Percentiles rank a stretch among this genome's conserved stretches.
Conservation (phyloP, 495 filamentous ascomycete genomes). For the Apiosordaria backusii region DNA sequence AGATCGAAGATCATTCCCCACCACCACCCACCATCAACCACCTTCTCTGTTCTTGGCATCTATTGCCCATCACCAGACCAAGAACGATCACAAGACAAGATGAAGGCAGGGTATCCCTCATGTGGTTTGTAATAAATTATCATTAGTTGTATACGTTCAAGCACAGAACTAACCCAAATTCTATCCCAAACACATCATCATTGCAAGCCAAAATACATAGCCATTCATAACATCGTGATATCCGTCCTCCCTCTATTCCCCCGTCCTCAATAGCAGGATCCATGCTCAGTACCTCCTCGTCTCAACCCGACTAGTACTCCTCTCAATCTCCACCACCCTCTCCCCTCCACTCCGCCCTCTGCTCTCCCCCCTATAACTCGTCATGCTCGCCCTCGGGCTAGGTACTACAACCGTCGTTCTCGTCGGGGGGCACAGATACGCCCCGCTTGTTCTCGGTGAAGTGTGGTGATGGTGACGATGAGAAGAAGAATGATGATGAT, state of each 20-base stretch:
- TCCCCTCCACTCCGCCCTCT: background rate
- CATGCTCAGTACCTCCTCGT: background rate
- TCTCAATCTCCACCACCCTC: conserved; percentile 14
- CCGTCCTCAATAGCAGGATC: background rate
- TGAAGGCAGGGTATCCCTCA: background rate
- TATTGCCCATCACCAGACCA: background rate
- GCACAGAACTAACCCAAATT: background rate
- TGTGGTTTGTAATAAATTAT: background rate
- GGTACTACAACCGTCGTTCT: conserved; percentile 8
- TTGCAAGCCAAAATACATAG: background rate
- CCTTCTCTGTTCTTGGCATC: background rate
- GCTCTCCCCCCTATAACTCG: conserved; percentile 24
- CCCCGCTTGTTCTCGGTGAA: conserved; percentile 9
- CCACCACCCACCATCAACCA: background rate
- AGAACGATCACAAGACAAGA: background rate
- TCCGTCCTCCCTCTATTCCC: background rate
- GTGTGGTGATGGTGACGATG: conserved; percentile 8
- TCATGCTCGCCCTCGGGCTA: conserved; percentile 36
- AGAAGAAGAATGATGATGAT: conserved; percentile 13
- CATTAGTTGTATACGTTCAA: background rate
- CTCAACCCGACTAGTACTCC: conserved; percentile 11
- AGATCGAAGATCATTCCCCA: background rate
- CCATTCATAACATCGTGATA: background rate
- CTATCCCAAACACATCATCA: background rate
- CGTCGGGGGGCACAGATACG: background rate